These are phyloP conservation scores for Parasitella parasitica DNA, from an alignment of 371 early-diverging fungal species.

Conservation along the genomic window DNA sequence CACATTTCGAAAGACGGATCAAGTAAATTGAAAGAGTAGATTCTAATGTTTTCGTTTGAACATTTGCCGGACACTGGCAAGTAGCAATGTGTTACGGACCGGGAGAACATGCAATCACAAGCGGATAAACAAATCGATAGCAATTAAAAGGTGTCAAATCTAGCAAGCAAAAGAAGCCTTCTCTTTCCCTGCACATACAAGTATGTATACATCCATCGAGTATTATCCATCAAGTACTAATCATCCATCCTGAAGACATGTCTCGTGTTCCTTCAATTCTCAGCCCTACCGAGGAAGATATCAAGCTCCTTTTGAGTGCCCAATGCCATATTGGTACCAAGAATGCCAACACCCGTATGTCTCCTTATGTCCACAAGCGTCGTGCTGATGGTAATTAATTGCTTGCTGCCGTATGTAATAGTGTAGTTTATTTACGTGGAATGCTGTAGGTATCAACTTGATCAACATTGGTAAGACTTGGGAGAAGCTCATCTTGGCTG, in stretches of 20 bases:
- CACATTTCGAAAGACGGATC: no score
- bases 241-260: constrained; percentile 21
- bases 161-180: constrained; percentile 13
- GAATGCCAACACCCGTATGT: constrained; percentile 91
- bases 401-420: not conserved
- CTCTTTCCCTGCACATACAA: constrained; percentile 35
- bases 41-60: no score
- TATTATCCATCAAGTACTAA: constrained; percentile 8
- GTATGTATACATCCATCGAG: constrained; percentile 28
- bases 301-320: constrained; percentile 90
- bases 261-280: constrained; percentile 46
- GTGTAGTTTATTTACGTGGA: not conserved
- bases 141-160: constrained; percentile 6
- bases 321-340: constrained; percentile 91
- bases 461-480: constrained; percentile 99
- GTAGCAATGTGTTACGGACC: not conserved
- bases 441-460: constrained; percentile 71
- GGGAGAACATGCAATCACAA: not conserved
- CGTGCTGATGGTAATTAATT: constrained; percentile 79
- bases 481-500: constrained; percentile 99
- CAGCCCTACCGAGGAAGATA: constrained; percentile 85
- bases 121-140: not conserved
- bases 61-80: not conserved
- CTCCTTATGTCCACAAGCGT: constrained; percentile 92
- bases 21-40: no score